Evolutionary conservation across 2,329 filamentous ascomycete species (phyloP), one percentile per base, ranked within the genome.

Genomic region (Arthroderma sp.): DNA sequence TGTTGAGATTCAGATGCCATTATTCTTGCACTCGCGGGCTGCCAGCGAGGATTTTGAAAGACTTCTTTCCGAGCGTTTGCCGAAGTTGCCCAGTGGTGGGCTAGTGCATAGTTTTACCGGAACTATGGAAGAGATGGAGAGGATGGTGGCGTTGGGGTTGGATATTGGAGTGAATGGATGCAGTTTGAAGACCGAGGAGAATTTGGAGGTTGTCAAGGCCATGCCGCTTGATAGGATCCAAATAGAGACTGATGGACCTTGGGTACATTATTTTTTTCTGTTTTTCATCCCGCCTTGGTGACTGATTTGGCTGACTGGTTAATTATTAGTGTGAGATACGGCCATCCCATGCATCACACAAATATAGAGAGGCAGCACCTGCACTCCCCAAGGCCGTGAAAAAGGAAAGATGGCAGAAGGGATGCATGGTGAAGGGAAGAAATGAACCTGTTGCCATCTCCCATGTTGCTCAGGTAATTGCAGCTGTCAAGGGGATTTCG

Each of bases 161-260:
- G 82, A 94, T 64, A 80, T 98, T 49, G 89, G 91, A n/a, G 78
- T 95, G 49, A 98, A 98, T 59, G 91, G 91, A 4, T 98, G 91
- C 64, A 93, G 85, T 56, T 77, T 98, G 70, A 98, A 96, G 72
- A 96, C 86, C 4, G 80, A 75, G 7, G 86, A 94, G 60, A 98
- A 96, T 56, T 77, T 94, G 36, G 80, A 76, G 9, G 88, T 95
- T 2, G 86, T 95, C 7, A 78, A 74, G 50, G 76, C 82, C 48
- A 78, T 96, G 34, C 83, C 80, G 7, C 68, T 98, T 7, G 79
- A 88, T 45, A 69, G 81, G 39, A 64, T 98, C 44, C 93, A 96
- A 74, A 78, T 98, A 40, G 91, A 98, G 71, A 98, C 91, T 0
- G 91, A 98, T 60, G 91, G 91, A 2, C 91, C 91, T 3, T 98